Conservation (phyloP, 2,329 filamentous ascomycete species). For the Bipolaris cookei region DNA sequence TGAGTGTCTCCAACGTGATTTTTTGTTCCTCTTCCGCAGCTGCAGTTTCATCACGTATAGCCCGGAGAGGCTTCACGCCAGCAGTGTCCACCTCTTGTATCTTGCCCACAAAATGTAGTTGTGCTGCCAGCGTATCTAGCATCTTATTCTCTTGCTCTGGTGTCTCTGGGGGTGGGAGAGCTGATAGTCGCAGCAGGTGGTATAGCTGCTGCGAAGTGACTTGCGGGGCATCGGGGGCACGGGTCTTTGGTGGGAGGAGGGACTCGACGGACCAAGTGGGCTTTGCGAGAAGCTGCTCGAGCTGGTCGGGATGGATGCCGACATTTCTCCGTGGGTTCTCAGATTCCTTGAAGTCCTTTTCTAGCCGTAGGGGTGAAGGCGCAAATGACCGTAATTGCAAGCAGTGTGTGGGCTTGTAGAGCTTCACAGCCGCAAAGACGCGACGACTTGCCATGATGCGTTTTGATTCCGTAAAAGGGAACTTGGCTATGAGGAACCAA, state of each 20-base stretch:
- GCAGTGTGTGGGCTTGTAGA: slow-evolving; percentile 4
- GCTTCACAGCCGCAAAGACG: slow-evolving; percentile 13
- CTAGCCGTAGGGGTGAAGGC: slow-evolving; percentile 1
- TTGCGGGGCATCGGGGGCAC: slow-evolving; percentile 39
- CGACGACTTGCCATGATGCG: slow-evolving; percentile 24
- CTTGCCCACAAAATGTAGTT: slow-evolving; percentile 88
- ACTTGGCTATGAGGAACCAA: neutral
- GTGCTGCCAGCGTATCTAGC: slow-evolving; percentile 76
- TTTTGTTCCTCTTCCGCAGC: slow-evolving; percentile 62
- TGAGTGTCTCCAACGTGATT: slow-evolving; percentile 64
- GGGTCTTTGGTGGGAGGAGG: slow-evolving; percentile 63
- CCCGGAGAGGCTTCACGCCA: slow-evolving; percentile 73
- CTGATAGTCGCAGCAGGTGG: slow-evolving; percentile 87
- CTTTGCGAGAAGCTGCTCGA: slow-evolving; percentile 61
- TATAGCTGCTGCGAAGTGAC: slow-evolving; percentile 73
- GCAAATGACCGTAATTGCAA: slow-evolving; percentile 16
- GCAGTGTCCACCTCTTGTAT: slow-evolving; percentile 80
- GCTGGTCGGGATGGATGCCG: slow-evolving; percentile 34
- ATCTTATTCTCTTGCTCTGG: slow-evolving; percentile 70
- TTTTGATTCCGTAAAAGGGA: neutral
- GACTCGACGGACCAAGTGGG: slow-evolving; percentile 86
- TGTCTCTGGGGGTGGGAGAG: slow-evolving; percentile 74
- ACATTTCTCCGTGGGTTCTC: slow-evolving; percentile 5
- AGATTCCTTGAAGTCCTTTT: neutral
- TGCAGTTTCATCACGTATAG: slow-evolving; percentile 80